These are phyloP conservation scores for Aristolochia fimbriata DNA, from an alignment of 164 flowering plant species.

Conservation along the genomic window DNA sequence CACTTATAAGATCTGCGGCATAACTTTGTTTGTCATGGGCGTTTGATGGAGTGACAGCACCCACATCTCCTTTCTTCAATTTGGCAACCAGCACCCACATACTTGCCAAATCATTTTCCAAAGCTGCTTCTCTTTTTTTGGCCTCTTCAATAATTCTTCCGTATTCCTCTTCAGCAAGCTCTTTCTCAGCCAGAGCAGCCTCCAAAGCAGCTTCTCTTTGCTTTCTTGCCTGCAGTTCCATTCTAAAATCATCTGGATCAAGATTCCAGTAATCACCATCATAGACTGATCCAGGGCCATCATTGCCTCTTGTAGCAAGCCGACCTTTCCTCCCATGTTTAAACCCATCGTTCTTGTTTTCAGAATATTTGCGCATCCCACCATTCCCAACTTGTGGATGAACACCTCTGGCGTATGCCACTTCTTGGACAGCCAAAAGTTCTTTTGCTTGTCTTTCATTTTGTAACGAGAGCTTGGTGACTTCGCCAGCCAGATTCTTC, in stretches of 20 bases:
- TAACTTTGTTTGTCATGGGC: conserved; percentile 23
- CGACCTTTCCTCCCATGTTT: conserved; percentile 55
- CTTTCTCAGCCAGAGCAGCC: conserved; percentile 87
- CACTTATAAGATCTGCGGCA: conserved; percentile 18
- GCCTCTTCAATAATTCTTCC: conserved; percentile 65
- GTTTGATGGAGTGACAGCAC: conserved; percentile 24
- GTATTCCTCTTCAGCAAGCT: conserved; percentile 60
- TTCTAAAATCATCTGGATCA: conserved; percentile 69
- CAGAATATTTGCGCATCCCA: conserved; percentile 39
- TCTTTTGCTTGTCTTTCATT: conserved; percentile 82
- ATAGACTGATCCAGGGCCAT: conserved; percentile 25
- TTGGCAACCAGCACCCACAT: conserved; percentile 99
- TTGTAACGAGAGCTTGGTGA: conserved; percentile 79
- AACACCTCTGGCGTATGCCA: conserved; percentile 38
- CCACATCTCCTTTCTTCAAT: conserved; percentile 69
- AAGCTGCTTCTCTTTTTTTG: conserved; percentile 66
- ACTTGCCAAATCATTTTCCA: conserved; percentile 94
- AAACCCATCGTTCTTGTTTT: conserved; percentile 32
- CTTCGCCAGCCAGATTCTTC: conserved; percentile 89
- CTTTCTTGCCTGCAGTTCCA: conserved; percentile 79
- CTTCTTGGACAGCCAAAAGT: conserved; percentile 55
- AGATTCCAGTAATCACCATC: conserved; percentile 71
- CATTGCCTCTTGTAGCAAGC: conserved; percentile 38
- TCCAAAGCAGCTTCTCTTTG: conserved; percentile 79
- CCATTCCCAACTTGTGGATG: conserved; percentile 35